Base-by-base conservation (phyloP, 2,329 filamentous ascomycete genomes). In the Fusarium sp. region DNA sequence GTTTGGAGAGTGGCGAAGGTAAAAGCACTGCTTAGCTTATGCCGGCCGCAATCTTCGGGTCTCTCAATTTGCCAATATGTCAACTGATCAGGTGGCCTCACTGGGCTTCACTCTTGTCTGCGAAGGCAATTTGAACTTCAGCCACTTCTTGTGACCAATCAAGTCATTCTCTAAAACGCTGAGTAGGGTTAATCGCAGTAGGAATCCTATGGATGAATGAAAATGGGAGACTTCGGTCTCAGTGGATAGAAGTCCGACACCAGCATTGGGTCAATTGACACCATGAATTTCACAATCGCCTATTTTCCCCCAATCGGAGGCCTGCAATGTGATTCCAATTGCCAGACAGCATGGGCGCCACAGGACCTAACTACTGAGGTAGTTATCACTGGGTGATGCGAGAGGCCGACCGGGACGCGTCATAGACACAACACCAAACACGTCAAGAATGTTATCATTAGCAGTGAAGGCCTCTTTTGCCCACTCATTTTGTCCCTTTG, bases 391-490 rank as follows among this genome's bases (percentile, higher is more conserved):
- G 28, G 28, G 8, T 16, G 16, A 53, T 21, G 32, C 33, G 23
- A 32, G 33, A 53, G 50, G 50, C 50, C 50, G 8, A 53, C 50
- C 50, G n/a, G 13, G 2, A 21, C 5, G 2, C 50, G 50, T 53
- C 50, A 38, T 53, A 18, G 23, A 18, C 13, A 44, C 7, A 15
- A 6, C 12, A 35, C 4, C 49, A 19, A 19, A 25, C n/a, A 35
- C 3, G 16, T 10, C 18, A 35, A 52, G 18, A 25, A 21, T 15
- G 7, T 6, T n/a, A 40, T 10, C 13, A 12, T 16, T 6, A 38
- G 9, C 5, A 21, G 6, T 16, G 2, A 16, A 12, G 3, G 0
- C 4, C 6, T 6, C 6, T 15, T n/a, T 13, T 15, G 5, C 9
- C 6, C 4, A 12, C 18, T 52, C n/a, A 2, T 35, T 23, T 15